These are phyloP conservation scores for Metroxylon sagu DNA, from an alignment of 176 grass and related monocot species.

Conservation along the genomic window DNA sequence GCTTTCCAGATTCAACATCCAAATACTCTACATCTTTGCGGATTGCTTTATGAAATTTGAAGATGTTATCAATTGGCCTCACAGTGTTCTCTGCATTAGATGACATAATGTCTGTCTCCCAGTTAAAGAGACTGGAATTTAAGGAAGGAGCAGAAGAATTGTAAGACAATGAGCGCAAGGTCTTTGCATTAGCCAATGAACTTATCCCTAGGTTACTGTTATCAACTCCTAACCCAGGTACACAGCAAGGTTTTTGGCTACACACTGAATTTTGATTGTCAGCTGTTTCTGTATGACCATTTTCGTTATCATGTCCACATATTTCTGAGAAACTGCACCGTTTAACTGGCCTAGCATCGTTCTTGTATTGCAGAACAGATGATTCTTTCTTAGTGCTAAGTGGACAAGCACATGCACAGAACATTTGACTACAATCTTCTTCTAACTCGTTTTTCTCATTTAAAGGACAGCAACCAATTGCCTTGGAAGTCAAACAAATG, in stretches of 20 bases:
- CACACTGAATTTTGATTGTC: conserved; percentile 15
- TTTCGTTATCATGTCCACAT: conserved; percentile 25
- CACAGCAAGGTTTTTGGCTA: conserved; percentile 37
- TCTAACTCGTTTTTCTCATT: conserved; percentile 20
- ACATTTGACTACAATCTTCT: conserved; percentile 18
- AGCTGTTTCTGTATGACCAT: conserved; percentile 22
- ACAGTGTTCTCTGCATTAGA: conserved; percentile 29
- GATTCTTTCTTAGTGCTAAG: conserved; percentile 26
- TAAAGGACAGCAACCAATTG: conserved; percentile 1
- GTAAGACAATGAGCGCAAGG: conserved; percentile 29
- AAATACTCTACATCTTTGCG: conserved; percentile 80
- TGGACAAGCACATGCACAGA: conserved; percentile 25
- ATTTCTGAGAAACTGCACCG: conserved; percentile 31
- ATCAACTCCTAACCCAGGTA: conserved; percentile 62
- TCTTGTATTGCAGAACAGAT: conserved; percentile 28
- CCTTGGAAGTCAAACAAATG: conserved; percentile 33
- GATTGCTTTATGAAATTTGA: conserved; percentile 94
- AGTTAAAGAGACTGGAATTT: conserved; percentile 63
- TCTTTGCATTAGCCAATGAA: conserved; percentile 29
- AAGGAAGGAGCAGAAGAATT: conserved; percentile 60
- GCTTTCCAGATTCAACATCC: conserved; percentile 62
- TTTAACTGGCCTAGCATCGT: conserved; percentile 41
- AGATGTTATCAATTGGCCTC: conserved; percentile 80
- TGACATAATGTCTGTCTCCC: conserved; percentile 34
- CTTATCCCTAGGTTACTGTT: conserved; percentile 28